These are phyloP conservation scores for Stevia rebaudiana DNA, from an alignment of 140 eudicot species.

Conservation along the genomic window DNA sequence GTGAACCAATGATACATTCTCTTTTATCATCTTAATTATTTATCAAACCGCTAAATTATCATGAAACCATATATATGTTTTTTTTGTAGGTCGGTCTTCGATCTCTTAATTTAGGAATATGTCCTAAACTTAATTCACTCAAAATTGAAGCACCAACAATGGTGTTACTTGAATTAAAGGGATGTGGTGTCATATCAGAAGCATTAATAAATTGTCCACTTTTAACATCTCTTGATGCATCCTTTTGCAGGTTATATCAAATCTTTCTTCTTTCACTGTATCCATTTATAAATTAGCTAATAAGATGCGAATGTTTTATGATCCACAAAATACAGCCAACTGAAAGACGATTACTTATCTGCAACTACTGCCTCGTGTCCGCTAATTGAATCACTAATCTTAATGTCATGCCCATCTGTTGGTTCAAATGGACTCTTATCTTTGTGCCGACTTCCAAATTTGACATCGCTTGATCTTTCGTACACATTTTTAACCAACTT, in stretches of 20 bases:
- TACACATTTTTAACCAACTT: slow-evolving; percentile 79
- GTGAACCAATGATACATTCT: slow-evolving; percentile 12
- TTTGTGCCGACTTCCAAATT: slow-evolving; percentile 52
- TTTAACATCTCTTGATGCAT: slow-evolving; percentile 89
- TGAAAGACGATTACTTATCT: slow-evolving; percentile 80
- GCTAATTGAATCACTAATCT: slow-evolving; percentile 71
- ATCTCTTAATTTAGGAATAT: slow-evolving; percentile 79
- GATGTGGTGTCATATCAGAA: slow-evolving; percentile 92
- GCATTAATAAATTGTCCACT: slow-evolving; percentile 77
- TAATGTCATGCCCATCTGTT: slow-evolving; percentile 89
- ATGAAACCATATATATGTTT: no score
- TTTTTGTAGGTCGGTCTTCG: slow-evolving; percentile 75
- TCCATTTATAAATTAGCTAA: not conserved
- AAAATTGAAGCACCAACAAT: slow-evolving; percentile 68
- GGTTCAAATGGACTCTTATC: slow-evolving; percentile 83
- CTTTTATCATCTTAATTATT: slow-evolving; percentile 2
- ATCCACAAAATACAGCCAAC: slow-evolving; percentile 57
- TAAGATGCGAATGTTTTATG: slow-evolving; percentile 17
- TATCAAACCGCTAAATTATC: not conserved
- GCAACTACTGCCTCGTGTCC: slow-evolving; percentile 93
- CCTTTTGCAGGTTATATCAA: slow-evolving; percentile 79
- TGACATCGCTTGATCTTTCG: slow-evolving; percentile 92
- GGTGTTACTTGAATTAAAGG: slow-evolving; percentile 91
- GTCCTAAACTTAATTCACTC: slow-evolving; percentile 76
- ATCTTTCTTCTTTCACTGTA: not conserved